phyloP scores from a whole-genome alignment of 257 asterid species.

The Solanum pennellii region DNA sequence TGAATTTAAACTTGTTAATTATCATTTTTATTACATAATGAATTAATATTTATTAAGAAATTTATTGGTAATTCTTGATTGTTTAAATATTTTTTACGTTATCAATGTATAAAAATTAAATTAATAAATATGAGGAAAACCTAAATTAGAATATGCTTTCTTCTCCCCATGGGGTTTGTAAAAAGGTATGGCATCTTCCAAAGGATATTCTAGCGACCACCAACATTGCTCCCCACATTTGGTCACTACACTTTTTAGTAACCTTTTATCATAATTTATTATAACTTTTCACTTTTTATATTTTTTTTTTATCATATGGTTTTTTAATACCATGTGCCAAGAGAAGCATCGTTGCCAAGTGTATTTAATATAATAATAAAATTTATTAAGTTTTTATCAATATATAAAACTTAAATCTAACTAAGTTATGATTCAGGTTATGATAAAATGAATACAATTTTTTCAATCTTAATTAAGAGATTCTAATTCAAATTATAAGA shows the following conservation, averaged over 20 bases:
- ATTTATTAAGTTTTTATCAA: neutral
- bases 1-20: neutral
- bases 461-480: no score
- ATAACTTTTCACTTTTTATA: neutral
- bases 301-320: neutral
- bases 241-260: constrained; percentile 11
- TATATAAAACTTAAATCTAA: neutral
- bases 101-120: neutral
- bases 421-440: neutral
- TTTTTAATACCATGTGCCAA: neutral
- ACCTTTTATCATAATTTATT: neutral
- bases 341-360: neutral
- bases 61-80: neutral
- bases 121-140: neutral
- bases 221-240: constrained; percentile 20
- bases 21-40: neutral
- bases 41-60: neutral
- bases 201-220: constrained; percentile 44
- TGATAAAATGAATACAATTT: no score
- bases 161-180: constrained; percentile 5
- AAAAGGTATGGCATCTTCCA: constrained; percentile 26
- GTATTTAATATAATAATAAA: neutral
- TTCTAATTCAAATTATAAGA: no score
- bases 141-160: constrained; percentile 11
- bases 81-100: neutral